These are phyloP conservation scores for Chalciporus pseudorubinellus DNA, from an alignment of 768 basidiomycete species.

Conservation along the genomic window DNA sequence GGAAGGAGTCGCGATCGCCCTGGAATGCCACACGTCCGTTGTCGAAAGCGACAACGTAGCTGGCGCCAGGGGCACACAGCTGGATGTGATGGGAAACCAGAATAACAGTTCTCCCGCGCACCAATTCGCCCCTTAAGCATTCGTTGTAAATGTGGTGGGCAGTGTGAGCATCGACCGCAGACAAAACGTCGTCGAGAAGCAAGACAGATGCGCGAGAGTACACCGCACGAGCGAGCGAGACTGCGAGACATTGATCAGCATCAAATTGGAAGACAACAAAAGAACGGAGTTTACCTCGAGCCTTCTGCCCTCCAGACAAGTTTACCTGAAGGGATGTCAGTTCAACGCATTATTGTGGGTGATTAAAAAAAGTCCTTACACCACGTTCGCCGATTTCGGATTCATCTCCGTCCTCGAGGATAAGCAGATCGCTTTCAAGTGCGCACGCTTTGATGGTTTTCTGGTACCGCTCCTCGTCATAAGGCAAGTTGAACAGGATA, in stretches of 20 bases:
- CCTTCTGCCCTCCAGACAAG: slow-evolving; percentile 60
- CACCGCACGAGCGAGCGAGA: slow-evolving; percentile 79
- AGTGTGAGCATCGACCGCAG: slow-evolving; percentile 78
- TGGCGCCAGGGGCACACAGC: slow-evolving; percentile 76
- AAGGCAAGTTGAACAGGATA: slow-evolving; percentile 79
- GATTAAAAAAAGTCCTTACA: slow-evolving; percentile 35
- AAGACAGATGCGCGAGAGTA: slow-evolving; percentile 84
- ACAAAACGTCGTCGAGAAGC: slow-evolving; percentile 80
- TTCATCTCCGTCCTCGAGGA: slow-evolving; percentile 85
- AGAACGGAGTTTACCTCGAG: slow-evolving; percentile 45
- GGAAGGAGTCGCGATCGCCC: slow-evolving; percentile 64
- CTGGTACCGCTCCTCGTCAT: slow-evolving; percentile 68
- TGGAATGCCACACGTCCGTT: slow-evolving; percentile 67
- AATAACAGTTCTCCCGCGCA: slow-evolving; percentile 77
- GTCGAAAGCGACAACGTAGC: slow-evolving; percentile 80
- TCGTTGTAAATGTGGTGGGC: slow-evolving; percentile 78
- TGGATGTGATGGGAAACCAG: slow-evolving; percentile 95
- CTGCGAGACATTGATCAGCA: slow-evolving; percentile 29
- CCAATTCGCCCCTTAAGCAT: slow-evolving; percentile 76
- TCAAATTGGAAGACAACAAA: not conserved
- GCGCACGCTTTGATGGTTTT: slow-evolving; percentile 78
- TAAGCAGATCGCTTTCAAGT: slow-evolving; percentile 69
- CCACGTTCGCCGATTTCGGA: slow-evolving; percentile 88
- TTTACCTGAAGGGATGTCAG: slow-evolving; percentile 22
- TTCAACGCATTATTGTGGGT: not conserved